Evolutionary conservation across 768 basidiomycete species (phyloP), one percentile per base, ranked within the genome.

Genomic region (Tylopilus sp.): DNA sequence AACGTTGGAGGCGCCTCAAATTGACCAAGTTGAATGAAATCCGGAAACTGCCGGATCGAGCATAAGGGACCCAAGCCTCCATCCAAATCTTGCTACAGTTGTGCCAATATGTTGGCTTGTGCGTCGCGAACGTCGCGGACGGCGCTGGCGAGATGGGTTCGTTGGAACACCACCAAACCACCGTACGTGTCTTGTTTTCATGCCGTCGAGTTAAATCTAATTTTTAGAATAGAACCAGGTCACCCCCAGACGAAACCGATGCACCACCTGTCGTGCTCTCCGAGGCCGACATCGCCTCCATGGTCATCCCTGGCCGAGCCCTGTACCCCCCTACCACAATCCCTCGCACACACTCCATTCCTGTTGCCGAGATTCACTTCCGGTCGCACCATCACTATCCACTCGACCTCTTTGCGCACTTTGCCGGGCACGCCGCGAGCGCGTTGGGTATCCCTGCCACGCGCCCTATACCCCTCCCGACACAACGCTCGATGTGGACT

Each of bases 291-390:
- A 66, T 67, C 46, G 78, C 85, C 9, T 73, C 85, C 21, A 76
- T 76, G 26, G 65, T 86, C 44, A 70, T 87, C 9, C 81, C 81
- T 58, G 86, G 87, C 0, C 83, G 87, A 25, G 71, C 77, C 26
- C 54, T 83, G 53, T 74, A 79, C 61, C 65, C 73, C 0, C 77
- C 88, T 0, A 75, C 69, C 60, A 73, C 76, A 40, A 84, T 87
- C 55, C 77, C 81, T 1, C 76, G 74, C 5, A 82, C 82, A 10
- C 81, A 91, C 71, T 69, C 72, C 51, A 76, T 91, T 48, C 92
- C 94, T 47, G 88, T 83, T 58, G 93, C 91, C 3, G 75, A 77
- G 44, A 75, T 98, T 53, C 91, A 93, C 61, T 80, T 98, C 67
- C 86, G 90, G 44, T 83, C 91, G 2, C 81, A 95, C 73, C 75